These are phyloP conservation scores for Annulohypoxylon bovei DNA, from an alignment of 495 filamentous ascomycete genomes.

Conservation along the genomic window DNA sequence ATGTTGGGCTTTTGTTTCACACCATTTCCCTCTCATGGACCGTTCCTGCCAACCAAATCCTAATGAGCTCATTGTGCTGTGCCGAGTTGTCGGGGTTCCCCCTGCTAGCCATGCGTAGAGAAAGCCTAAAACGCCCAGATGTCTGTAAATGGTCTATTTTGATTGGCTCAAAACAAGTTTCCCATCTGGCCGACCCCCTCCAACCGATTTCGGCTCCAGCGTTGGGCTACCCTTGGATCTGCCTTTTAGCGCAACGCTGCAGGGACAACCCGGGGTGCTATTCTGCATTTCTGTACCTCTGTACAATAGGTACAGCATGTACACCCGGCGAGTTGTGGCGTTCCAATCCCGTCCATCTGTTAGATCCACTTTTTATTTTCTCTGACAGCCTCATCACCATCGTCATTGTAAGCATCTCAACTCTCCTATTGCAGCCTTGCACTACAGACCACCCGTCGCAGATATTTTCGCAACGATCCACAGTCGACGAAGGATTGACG, in stretches of 20 bases:
- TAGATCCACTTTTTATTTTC: constrained; percentile 27
- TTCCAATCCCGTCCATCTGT: background rate
- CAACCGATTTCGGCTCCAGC: constrained; percentile 37
- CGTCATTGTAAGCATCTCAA: constrained; percentile 13
- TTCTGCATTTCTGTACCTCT: background rate
- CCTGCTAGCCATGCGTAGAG: constrained; percentile 22
- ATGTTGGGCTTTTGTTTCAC: constrained; percentile 28
- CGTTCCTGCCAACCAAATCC: constrained; percentile 17
- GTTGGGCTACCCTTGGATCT: constrained; percentile 24
- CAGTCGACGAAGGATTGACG: background rate
- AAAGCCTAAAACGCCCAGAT: constrained; percentile 31
- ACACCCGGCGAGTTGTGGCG: constrained; percentile 22
- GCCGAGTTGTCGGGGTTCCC: constrained; percentile 28
- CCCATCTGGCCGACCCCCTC: constrained; percentile 26
- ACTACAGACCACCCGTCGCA: background rate
- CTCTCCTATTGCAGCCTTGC: constrained; percentile 19
- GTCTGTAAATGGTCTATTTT: background rate
- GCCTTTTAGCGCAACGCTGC: constrained; percentile 16
- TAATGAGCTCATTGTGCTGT: background rate
- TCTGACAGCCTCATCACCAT: constrained; percentile 30
- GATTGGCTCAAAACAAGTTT: constrained; percentile 14
- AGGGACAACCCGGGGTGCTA: constrained; percentile 18
- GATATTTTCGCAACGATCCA: constrained; percentile 12
- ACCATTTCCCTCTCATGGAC: too few relatives aligned
- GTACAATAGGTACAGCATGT: constrained; percentile 21